These are phyloP conservation scores for Tricholoma sp. DNA, from an alignment of 768 basidiomycete genomes.

Conservation along the genomic window DNA sequence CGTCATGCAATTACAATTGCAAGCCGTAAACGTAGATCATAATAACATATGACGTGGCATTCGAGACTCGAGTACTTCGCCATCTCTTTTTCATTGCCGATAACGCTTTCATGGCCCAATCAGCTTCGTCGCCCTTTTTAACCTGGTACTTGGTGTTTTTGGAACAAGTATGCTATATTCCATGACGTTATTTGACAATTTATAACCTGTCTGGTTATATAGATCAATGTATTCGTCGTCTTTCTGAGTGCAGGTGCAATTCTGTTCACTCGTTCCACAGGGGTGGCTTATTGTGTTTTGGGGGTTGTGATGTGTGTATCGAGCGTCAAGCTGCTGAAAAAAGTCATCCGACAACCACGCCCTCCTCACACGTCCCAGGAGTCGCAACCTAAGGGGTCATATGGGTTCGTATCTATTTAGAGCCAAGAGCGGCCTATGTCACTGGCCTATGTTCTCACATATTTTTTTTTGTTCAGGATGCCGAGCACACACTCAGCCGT, in stretches of 20 bases:
- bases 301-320: constrained; percentile 54
- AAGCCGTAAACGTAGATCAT: too few species aligned
- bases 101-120: background rate
- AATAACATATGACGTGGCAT: too few species aligned
- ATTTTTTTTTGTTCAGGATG: constrained; percentile 49
- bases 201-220: background rate
- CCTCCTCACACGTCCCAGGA: constrained; percentile 30
- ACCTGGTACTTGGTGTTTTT: constrained; percentile 31
- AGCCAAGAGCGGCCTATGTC: background rate
- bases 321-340: constrained; percentile 60
- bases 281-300: constrained; percentile 51
- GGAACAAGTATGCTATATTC: constrained; percentile 29
- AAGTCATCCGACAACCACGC: constrained; percentile 57
- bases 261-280: constrained; percentile 60
- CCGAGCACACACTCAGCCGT: constrained; percentile 77
- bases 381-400: constrained; percentile 45
- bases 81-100: background rate
- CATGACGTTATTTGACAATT: background rate
- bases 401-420: constrained; percentile 48
- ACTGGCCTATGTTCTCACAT: too few species aligned
- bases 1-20: too few species aligned
- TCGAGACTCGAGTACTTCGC: too few species aligned
- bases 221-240: constrained; percentile 62
- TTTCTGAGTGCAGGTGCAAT: constrained; percentile 42
- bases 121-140: constrained; percentile 6